Conservation (phyloP, 192 early-diverging fungal species). For the Backusella macrospora region DNA sequence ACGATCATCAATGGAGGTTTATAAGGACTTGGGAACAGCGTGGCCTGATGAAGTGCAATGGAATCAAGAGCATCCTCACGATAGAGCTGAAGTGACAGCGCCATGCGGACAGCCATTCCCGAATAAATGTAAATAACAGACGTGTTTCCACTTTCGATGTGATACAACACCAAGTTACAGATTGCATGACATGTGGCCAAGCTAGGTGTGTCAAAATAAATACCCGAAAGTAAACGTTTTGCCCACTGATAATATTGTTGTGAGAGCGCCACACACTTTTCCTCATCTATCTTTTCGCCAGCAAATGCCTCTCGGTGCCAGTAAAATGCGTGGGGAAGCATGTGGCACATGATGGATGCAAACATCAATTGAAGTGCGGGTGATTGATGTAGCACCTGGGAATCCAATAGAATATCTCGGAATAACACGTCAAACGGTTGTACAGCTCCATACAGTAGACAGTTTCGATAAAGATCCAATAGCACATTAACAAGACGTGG, state of each 20-base stretch:
- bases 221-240: conserved; percentile 24
- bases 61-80: conserved; percentile 27
- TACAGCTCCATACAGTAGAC: conserved; percentile 37
- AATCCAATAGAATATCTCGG: conserved; percentile 21
- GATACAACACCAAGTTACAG: conserved; percentile 37
- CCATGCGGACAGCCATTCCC: conserved; percentile 42
- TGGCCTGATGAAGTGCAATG: conserved; percentile 18
- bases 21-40: conserved; percentile 2
- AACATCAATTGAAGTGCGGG: conserved; percentile 26
- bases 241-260: conserved; percentile 36
- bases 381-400: background rate
- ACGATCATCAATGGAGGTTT: conserved; percentile 8
- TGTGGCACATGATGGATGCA: conserved; percentile 38
- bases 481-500: conserved; percentile 17
- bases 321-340: conserved; percentile 35
- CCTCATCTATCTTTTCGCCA: conserved; percentile 16
- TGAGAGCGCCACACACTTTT: conserved; percentile 20
- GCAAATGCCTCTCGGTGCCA: conserved; percentile 35
- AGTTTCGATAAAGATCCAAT: conserved; percentile 29
- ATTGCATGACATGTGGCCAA: conserved; percentile 34
- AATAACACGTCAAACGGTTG: conserved; percentile 30
- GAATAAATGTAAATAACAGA: conserved; percentile 39
- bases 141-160: conserved; percentile 41
- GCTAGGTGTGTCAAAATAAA: conserved; percentile 38
- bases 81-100: conserved; percentile 29